phyloP scores from a whole-genome alignment of 2,329 filamentous ascomycete species.

The Exutisphaerella laricina region DNA sequence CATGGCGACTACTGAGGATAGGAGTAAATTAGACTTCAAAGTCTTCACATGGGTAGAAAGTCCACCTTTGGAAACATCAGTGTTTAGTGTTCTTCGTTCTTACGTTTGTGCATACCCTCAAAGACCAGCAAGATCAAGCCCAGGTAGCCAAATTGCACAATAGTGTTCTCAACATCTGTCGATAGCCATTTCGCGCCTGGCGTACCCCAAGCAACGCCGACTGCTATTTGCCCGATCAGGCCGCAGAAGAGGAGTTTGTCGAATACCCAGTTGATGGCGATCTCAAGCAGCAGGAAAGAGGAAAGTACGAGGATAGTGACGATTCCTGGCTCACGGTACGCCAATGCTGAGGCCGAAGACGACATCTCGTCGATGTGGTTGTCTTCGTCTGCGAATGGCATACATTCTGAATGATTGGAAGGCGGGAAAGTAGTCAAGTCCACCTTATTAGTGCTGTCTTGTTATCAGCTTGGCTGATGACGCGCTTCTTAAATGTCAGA shows the following conservation, averaged over 20 bases:
- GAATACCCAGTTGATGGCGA: slow-evolving; percentile 21
- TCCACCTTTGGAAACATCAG: too few relatives aligned
- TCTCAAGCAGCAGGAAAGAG: slow-evolving; percentile 49
- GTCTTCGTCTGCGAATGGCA: too few relatives aligned
- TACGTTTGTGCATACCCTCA: slow-evolving; percentile 57
- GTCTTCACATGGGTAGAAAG: slow-evolving; percentile 50
- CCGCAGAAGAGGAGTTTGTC: slow-evolving; percentile 43
- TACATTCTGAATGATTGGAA: too few relatives aligned
- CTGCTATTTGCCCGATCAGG: slow-evolving; percentile 63
- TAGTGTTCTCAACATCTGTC: slow-evolving; percentile 45
- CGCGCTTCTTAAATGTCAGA: too few relatives aligned
- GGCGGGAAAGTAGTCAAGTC: too few relatives aligned
- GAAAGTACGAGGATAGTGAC: slow-evolving; percentile 54
- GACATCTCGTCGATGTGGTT: neutral
- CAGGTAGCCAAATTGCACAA: slow-evolving; percentile 65
- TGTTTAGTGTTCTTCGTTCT: too few relatives aligned
- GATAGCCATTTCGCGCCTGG: slow-evolving; percentile 60
- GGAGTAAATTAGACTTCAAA: slow-evolving; percentile 54
- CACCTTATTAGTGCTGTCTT: too few relatives aligned
- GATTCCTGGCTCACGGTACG: slow-evolving; percentile 40
- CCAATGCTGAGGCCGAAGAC: slow-evolving; percentile 12
- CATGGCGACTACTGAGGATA: slow-evolving; percentile 58
- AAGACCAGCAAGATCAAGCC: slow-evolving; percentile 68
- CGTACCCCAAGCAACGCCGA: slow-evolving; percentile 65
- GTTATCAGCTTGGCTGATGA: too few relatives aligned